Evolutionary conservation across 257 asterid species (phyloP), one percentile per base, ranked within the genome.

Genomic region (Eustoma russellianum): DNA sequence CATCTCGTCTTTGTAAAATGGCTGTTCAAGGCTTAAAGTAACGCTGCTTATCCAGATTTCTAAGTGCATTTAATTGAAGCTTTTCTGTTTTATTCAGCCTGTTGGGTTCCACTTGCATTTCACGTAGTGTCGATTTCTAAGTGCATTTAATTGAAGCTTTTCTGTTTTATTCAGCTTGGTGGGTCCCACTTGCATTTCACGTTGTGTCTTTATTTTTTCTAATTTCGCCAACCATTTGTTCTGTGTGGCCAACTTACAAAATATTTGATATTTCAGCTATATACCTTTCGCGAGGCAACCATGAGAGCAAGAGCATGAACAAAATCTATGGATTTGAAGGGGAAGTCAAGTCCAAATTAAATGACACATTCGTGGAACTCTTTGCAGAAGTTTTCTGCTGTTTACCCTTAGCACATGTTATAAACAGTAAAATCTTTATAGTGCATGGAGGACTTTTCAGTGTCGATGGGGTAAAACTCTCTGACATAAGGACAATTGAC

Each of bases 401-500:
- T 67, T 74, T 92, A 58, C 97, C 99, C 46, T 79, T 92, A 81
- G 94, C 94, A 53, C 95, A 92, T 67, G 93, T 88, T 61, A 85
- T 88, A 61, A 92, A 88, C 48, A 66, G 40, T 64, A 92, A 83
- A 72, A 70, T 92, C 50, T 81, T 92, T 76, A 88, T 92, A 69
- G 99, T 88, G 49, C 99, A 92, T 58, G 99, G 99, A 60, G 99
- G 99, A 52, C 99, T 92, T 68, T 88, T 92, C 77, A 88, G 99
- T 47, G 94, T 76, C 51, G 99, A 92, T 70, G 99, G 97, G 13
- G 99, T 92, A 53, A 92, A 85, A 70, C 94, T 92, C 45, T 70
- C 95, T 55, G 99, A 92, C 65, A 88, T 92, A 63, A 78, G 64
- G 73, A 79, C 90, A 18, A 92, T 92, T 52, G 90, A 92, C 55